A percentile compares a stretch with the other conserved stretches of the same genome.
These are phyloP conservation scores for Neonectria punicea DNA, from an alignment of 2,329 filamentous ascomycete species.

Conservation along the genomic window DNA sequence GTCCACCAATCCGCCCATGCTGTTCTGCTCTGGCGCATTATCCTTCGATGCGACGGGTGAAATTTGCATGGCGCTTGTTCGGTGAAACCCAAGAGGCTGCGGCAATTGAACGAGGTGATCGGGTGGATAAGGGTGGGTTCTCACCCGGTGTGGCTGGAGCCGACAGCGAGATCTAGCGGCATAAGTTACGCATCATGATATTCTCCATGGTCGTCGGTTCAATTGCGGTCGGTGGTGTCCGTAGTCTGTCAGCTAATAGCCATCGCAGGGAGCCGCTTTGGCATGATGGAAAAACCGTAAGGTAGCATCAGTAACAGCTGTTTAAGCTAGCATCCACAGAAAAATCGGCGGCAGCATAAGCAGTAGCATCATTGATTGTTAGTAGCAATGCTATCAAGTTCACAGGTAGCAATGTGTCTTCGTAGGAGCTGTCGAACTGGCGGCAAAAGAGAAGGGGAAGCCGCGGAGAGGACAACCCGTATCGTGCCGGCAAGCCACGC, in stretches of 20 bases:
- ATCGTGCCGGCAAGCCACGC: neutral
- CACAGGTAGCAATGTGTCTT: neutral
- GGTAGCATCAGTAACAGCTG: neutral
- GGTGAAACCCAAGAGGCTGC: conserved; percentile 21
- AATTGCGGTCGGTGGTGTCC: conserved; percentile 9
- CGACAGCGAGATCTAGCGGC: conserved; percentile 16
- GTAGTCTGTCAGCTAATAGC: neutral
- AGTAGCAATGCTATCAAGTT: neutral
- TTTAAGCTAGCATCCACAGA: no score
- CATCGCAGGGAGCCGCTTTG: neutral
- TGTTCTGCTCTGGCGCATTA: neutral
- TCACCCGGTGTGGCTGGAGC: conserved; percentile 21
- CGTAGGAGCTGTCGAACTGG: neutral
- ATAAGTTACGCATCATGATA: conserved; percentile 10
- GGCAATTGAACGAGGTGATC: conserved; percentile 21
- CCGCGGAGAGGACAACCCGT: neutral
- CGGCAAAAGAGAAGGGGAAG: neutral
- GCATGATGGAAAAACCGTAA: neutral
- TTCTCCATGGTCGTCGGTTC: conserved; percentile 11
- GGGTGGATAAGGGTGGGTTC: conserved; percentile 21
- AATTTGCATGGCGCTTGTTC: conserved; percentile 18
- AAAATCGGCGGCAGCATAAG: neutral
- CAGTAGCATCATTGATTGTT: neutral
- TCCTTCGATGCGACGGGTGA: conserved; percentile 8
- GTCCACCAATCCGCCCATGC: neutral